Evolutionary conservation across 2,329 filamentous ascomycete species (phyloP).

Genomic region (Claviceps lovelessii): DNA sequence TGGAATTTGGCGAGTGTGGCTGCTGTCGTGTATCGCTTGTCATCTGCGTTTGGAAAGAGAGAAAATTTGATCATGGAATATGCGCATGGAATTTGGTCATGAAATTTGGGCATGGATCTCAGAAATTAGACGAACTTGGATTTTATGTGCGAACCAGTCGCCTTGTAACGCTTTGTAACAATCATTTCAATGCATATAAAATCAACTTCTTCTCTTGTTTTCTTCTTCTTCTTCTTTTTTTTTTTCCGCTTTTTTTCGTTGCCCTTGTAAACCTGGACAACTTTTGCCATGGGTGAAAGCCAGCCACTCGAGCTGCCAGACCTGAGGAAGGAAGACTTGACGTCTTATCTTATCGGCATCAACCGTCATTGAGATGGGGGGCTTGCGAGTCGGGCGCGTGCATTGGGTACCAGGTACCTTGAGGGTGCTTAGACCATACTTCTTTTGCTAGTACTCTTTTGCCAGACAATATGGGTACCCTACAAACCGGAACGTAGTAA

Average conservation of each 20-base stretch:
- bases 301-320: too few relatives aligned
- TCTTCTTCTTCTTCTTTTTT: not conserved
- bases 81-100: too few relatives aligned
- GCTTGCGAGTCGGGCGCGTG: too few relatives aligned
- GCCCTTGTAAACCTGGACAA: too few relatives aligned
- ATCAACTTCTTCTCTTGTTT: not conserved
- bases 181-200: not conserved
- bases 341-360: constrained; percentile 9
- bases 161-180: constrained; percentile 18
- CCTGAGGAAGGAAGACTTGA: too few relatives aligned
- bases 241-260: not conserved
- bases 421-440: too few relatives aligned
- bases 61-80: not conserved
- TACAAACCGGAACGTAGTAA: too few relatives aligned
- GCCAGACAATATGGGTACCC: too few relatives aligned
- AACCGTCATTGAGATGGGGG: not conserved
- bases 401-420: too few relatives aligned
- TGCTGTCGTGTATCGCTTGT: not conserved
- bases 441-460: too few relatives aligned
- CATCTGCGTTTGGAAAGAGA: constrained; percentile 7
- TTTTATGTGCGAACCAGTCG: constrained; percentile 18
- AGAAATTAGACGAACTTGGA: constrained; percentile 16
- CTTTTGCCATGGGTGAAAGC: too few relatives aligned
- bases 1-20: constrained; percentile 6
- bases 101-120: constrained; percentile 5